These are phyloP conservation scores for Teratosphaeriaceae sp. DNA, from an alignment of 2,329 filamentous ascomycete species.

Conservation along the genomic window DNA sequence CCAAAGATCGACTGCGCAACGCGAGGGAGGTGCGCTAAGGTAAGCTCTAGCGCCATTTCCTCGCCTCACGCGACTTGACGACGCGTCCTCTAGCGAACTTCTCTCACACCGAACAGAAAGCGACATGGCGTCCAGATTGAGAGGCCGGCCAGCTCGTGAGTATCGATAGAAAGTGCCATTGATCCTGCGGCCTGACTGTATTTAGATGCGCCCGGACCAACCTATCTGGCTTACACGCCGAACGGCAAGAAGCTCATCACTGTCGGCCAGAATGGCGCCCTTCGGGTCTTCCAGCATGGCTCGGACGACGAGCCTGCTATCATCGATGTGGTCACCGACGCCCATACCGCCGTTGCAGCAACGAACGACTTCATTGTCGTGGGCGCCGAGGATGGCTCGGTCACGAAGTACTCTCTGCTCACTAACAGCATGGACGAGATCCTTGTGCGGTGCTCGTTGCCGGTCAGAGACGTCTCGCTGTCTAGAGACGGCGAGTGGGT, in stretches of 20 bases:
- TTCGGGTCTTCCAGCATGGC: slow-evolving; percentile 85
- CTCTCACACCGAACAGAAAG: background rate
- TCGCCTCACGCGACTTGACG: background rate
- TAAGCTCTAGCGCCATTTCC: too few species aligned
- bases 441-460: slow-evolving; percentile 74
- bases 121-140: slow-evolving; percentile 40
- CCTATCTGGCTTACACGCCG: slow-evolving; percentile 82
- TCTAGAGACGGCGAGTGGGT: slow-evolving; percentile 79
- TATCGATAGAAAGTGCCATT: too few species aligned
- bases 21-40: slow-evolving; percentile 44
- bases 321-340: slow-evolving; percentile 84
- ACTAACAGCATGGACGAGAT: slow-evolving; percentile 71
- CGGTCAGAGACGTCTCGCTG: slow-evolving; percentile 78
- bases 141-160: slow-evolving; percentile 54
- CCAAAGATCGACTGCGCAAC: slow-evolving; percentile 26
- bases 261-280: slow-evolving; percentile 86
- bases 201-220: slow-evolving; percentile 74
- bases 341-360: slow-evolving; percentile 72
- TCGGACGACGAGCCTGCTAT: slow-evolving; percentile 89
- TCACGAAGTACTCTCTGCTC: slow-evolving; percentile 82
- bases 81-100: too few species aligned
- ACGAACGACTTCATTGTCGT: slow-evolving; percentile 78
- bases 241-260: slow-evolving; percentile 83
- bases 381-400: slow-evolving; percentile 91
- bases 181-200: too few species aligned